Base-by-base conservation (phyloP, 805 yeast species). In the Brettanomyces nanus region DNA sequence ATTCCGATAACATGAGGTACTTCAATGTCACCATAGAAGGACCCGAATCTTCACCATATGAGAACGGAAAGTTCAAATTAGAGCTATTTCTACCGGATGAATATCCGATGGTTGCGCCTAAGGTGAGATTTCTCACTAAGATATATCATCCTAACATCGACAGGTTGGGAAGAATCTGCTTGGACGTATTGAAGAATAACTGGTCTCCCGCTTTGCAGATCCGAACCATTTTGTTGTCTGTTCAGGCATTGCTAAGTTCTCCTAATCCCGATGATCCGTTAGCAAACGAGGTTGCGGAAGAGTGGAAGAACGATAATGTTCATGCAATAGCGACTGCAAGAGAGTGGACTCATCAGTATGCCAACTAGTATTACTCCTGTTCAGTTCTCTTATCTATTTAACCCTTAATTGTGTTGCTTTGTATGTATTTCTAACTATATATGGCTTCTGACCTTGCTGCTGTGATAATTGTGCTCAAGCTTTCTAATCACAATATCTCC, bases 181-280 rank as follows among this genome's bases (percentile, higher is more conserved):
- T 92, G 36, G 97, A 92, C 58, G 97, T 92, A 30, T 69, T 92
- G 56, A 92, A 90, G 63, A 73, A 85, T 51, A 89, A 90, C 63
- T 92, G 98, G 98, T 84, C 95, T 7, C 97, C 98, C 4, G 98
- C 98, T 0, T 68, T 90, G 43, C 97, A 92, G 59, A 92, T 92
- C 46, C 73, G 97, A 60, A 92, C 97, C 6, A 82, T 92, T 19
- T 65, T 92, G 44, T 68, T 92, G 40, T 85, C 95, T 7, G 82
- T 92, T 42, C 98, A 92, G 62, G 97, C 97, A 0, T 66, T 92
- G 40, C 65, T 92, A 37, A 95, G 95, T 2, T 87, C 95, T 4
- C 98, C 98, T 9, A 92, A 92, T 52, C 98, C 98, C 3, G 95
- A 92, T 57, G 98, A 92, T 61, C 98, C 98, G 2, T 69, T 92